Conservation (phyloP, 805 yeast species). For the Barnettozyma wickerhamii region DNA sequence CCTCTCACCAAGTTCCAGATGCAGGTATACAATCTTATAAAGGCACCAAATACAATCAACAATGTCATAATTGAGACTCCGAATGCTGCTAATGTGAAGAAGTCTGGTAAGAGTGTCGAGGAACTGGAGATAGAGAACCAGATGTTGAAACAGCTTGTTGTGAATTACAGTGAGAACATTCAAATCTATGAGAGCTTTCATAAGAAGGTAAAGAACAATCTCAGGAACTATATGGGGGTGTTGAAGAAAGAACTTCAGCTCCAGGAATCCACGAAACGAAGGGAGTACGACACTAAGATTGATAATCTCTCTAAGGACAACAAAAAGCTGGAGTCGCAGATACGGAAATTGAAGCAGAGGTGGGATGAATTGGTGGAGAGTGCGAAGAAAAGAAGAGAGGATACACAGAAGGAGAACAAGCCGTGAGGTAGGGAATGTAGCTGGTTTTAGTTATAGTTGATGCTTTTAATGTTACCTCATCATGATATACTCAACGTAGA, state of each 20-base stretch:
- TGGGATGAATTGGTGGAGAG: constrained; percentile 67
- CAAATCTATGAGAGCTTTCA: constrained; percentile 21
- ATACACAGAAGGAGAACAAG: constrained; percentile 1
- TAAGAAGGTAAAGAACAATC: constrained; percentile 23
- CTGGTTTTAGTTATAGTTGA: too few relatives aligned
- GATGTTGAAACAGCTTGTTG: constrained; percentile 19
- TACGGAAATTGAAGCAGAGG: constrained; percentile 47
- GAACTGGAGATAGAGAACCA: constrained; percentile 28
- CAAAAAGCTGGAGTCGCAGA: constrained; percentile 45
- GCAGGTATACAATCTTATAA: constrained; percentile 19
- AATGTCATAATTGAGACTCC: background rate
- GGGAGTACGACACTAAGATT: constrained; percentile 33
- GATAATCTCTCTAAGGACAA: constrained; percentile 36
- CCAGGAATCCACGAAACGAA: constrained; percentile 32
- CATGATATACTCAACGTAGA: too few relatives aligned
- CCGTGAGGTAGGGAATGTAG: too few relatives aligned
- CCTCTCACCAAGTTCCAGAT: constrained; percentile 21
- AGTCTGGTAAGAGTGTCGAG: constrained; percentile 25
- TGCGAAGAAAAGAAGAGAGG: constrained; percentile 46
- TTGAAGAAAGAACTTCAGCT: constrained; percentile 33
- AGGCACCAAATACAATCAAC: constrained; percentile 15
- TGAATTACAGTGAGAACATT: constrained; percentile 19
- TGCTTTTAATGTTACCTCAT: too few relatives aligned
- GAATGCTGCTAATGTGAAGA: constrained; percentile 3
- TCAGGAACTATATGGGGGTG: constrained; percentile 26